phyloP scores from a whole-genome alignment of 768 basidiomycete genomes.

The Floccularia luteovirens region DNA sequence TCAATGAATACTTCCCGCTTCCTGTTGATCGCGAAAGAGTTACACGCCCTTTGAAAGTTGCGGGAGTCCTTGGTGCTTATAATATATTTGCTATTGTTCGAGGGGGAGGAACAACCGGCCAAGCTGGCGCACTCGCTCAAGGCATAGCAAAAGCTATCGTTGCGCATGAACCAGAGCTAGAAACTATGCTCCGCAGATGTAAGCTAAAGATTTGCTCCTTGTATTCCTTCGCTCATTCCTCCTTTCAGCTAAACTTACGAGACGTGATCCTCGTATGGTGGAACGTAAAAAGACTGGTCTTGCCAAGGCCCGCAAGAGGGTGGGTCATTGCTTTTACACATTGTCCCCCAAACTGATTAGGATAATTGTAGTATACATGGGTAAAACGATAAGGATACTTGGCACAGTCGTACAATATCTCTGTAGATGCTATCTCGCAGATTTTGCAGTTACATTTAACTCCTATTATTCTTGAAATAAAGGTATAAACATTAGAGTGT shows the following conservation, averaged over 20 bases:
- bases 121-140: conserved; percentile 80
- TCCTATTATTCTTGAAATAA: conserved; percentile 7
- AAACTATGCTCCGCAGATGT: conserved; percentile 69
- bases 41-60: conserved; percentile 76
- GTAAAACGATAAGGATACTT: conserved; percentile 78
- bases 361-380: conserved; percentile 68
- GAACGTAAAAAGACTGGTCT: conserved; percentile 96
- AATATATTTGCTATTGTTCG: conserved; percentile 69
- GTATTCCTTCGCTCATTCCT: not conserved
- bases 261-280: conserved; percentile 95
- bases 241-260: conserved; percentile 67
- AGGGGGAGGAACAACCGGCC: conserved; percentile 88
- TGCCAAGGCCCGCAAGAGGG: conserved; percentile 88
- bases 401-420: not conserved
- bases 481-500: conserved; percentile 3
- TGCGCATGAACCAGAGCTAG: conserved; percentile 61
- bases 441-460: conserved; percentile 4
- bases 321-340: conserved; percentile 31
- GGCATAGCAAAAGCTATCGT: conserved; percentile 72
- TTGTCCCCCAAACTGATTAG: conserved; percentile 4
- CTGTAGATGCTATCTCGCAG: conserved; percentile 5
- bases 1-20: conserved; percentile 72
- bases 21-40: conserved; percentile 75
- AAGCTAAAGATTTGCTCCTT: conserved; percentile 10
- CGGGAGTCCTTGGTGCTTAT: conserved; percentile 79